Base-by-base conservation (phyloP, 2,329 filamentous ascomycete genomes). In the Neopestalotiopsis clavispora region DNA sequence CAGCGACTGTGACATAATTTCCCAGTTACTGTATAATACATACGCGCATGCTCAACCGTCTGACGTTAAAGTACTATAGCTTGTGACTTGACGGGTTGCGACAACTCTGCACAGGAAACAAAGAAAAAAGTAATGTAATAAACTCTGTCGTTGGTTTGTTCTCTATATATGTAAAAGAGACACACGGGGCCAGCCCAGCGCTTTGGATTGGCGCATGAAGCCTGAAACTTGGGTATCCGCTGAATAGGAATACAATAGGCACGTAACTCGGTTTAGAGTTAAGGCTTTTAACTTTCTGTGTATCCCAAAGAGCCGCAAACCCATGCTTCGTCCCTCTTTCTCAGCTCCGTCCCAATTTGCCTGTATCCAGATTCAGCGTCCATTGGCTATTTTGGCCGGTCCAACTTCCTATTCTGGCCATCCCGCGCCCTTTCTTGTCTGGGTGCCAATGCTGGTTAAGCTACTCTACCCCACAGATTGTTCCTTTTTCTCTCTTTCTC, bases 341-440 rank as follows among this genome's bases (percentile, higher is more conserved):
- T 34, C 52, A 38, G 32, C 34, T 66, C 30, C 45, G 17, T 17
- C 28, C 30, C 52, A 28, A 49, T 56, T 66, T 52, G 49, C 49
- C 23, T 42, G 28, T 58, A 23, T n/a, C 49, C 28, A 56, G 28
- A 66, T 58, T 34, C 7, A 49, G 63, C 63, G 52, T n/a, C 63
- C 52, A 66, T 66, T 66, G 63, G 63, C 9, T 20, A 17, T 57
- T 34, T 38, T 45, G n/a, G 23, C n/a, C 63, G 63, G 63, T 7
- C 28, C 13, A 66, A 30, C 63, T 66, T 66, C 63, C 63, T 45
- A 32, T 49, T 23, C 10, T 6, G 34, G n/a, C 32, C 63, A 66
- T 56, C 63, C 63, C 63, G 63, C 63, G 40, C 30, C 45, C 45
- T 20, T 56, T 34, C 40, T 30, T 20, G 45, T 52, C 14, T 52